A percentile compares a stretch with the other conserved stretches of the same genome.
These are phyloP conservation scores for Pulveroboletus frians DNA, from an alignment of 768 basidiomycete genomes.

Conservation along the genomic window DNA sequence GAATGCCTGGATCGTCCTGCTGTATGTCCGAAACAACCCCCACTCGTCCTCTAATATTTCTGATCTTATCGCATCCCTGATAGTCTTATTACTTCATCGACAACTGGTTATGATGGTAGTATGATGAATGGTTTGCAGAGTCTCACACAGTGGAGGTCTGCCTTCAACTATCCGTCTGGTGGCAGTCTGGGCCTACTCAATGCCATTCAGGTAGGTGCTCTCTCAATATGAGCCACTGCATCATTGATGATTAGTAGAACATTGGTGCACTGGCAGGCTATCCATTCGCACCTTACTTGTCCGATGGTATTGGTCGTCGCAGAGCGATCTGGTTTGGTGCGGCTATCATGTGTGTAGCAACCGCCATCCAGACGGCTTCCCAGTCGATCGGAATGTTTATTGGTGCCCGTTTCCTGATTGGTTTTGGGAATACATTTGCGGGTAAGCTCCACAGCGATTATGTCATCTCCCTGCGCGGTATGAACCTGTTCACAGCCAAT, in stretches of 20 bases:
- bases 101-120: conserved; percentile 70
- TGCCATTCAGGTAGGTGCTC: conserved; percentile 55
- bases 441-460: conserved; percentile 29
- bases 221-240: background rate
- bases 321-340: conserved; percentile 64
- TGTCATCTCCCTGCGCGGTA: background rate
- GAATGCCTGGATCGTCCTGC: conserved; percentile 65
- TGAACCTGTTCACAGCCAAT: conserved; percentile 37
- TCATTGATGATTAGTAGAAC: conserved; percentile 39
- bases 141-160: conserved; percentile 56
- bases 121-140: conserved; percentile 81
- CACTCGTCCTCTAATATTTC: background rate
- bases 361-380: conserved; percentile 63
- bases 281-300: conserved; percentile 65
- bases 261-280: conserved; percentile 67
- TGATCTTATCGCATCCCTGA: background rate
- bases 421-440: conserved; percentile 72
- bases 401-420: conserved; percentile 72
- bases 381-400: conserved; percentile 77
- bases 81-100: conserved; percentile 69
- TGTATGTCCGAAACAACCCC: conserved; percentile 38
- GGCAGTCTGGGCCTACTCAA: conserved; percentile 62
- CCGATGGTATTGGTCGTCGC: conserved; percentile 68
- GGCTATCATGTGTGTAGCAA: conserved; percentile 59
- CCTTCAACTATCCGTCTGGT: conserved; percentile 53